Conservation (phyloP, 2,329 filamentous ascomycete genomes). For the Botryosphaeria dothidea region DNA sequence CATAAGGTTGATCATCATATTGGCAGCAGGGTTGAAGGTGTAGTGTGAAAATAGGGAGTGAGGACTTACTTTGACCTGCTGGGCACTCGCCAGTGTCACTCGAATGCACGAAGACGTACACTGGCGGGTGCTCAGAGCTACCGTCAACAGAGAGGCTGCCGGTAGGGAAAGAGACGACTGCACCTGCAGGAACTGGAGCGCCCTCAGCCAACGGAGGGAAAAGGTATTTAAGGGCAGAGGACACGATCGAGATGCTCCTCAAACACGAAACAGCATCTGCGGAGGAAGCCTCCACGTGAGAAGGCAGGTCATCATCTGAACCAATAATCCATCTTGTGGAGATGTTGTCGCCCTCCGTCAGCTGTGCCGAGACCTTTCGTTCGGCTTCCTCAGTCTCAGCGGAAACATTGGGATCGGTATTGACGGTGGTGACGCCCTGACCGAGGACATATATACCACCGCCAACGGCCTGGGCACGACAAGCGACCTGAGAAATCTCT, state of each 20-base stretch:
- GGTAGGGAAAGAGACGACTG: slow-evolving; percentile 66
- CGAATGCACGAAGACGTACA: slow-evolving; percentile 72
- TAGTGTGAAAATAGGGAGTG: slow-evolving; percentile 16
- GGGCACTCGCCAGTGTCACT: slow-evolving; percentile 94
- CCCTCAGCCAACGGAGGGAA: slow-evolving; percentile 75
- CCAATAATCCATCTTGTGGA: slow-evolving; percentile 58
- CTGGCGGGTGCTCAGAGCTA: slow-evolving; percentile 43
- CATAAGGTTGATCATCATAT: slow-evolving; percentile 79
- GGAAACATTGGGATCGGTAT: slow-evolving; percentile 16
- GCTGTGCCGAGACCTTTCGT: slow-evolving; percentile 44
- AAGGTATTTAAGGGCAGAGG: slow-evolving; percentile 62
- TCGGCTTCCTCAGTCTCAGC: slow-evolving; percentile 22
- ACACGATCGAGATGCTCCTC: slow-evolving; percentile 63
- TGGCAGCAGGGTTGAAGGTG: slow-evolving; percentile 35
- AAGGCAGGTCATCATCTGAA: slow-evolving; percentile 38
- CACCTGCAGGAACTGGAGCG: slow-evolving; percentile 72
- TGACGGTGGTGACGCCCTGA: slow-evolving; percentile 56
- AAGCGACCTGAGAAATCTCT: slow-evolving; percentile 88
- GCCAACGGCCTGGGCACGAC: slow-evolving; percentile 86
- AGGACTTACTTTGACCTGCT: slow-evolving; percentile 78
- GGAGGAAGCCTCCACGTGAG: slow-evolving; percentile 19
- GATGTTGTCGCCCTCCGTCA: slow-evolving; percentile 61
- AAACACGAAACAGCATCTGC: slow-evolving; percentile 14
- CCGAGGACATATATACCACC: slow-evolving; percentile 88
- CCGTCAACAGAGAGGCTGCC: slow-evolving; percentile 50